Evolutionary conservation across 1,284 basidiomycete genomes (phyloP).

Genomic region (Mycosarcoma maydis): DNA sequence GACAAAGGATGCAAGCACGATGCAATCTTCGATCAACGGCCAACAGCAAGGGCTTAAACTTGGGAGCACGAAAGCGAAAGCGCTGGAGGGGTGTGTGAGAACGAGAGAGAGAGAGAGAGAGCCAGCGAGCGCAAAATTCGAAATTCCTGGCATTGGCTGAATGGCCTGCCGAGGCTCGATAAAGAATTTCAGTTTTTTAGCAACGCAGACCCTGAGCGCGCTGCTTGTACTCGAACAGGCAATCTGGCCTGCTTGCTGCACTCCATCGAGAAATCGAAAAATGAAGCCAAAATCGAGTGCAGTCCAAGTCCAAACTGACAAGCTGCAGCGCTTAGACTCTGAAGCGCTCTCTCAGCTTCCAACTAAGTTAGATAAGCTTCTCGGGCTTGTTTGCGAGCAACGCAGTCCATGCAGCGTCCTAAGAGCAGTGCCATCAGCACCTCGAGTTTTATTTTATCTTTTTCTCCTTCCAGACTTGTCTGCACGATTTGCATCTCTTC

Average conservation of each 20-base stretch:
- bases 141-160: not conserved
- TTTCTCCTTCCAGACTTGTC: constrained; percentile 20
- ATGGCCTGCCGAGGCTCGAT: constrained; percentile 3
- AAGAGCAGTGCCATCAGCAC: constrained; percentile 1
- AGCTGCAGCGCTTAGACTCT: not conserved
- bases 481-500: not conserved
- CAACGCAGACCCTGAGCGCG: too few species aligned
- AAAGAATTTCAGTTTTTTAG: constrained; percentile 3
- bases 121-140: not conserved
- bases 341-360: too few species aligned
- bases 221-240: not conserved
- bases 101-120: too few species aligned
- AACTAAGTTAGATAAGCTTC: too few species aligned
- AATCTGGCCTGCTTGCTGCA: too few species aligned
- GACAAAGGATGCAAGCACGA: constrained; percentile 10
- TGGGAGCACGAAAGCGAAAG: too few species aligned
- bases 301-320: not conserved
- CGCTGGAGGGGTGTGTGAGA: too few species aligned
- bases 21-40: constrained; percentile 9
- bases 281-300: not conserved
- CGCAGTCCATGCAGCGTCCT: constrained; percentile 5
- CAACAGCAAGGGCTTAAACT: not conserved
- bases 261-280: not conserved
- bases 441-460: constrained; percentile 45
- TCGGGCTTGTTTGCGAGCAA: not conserved